Base-by-base conservation (phyloP, 306 rosid species). In the Adenanthera pavonina region DNA sequence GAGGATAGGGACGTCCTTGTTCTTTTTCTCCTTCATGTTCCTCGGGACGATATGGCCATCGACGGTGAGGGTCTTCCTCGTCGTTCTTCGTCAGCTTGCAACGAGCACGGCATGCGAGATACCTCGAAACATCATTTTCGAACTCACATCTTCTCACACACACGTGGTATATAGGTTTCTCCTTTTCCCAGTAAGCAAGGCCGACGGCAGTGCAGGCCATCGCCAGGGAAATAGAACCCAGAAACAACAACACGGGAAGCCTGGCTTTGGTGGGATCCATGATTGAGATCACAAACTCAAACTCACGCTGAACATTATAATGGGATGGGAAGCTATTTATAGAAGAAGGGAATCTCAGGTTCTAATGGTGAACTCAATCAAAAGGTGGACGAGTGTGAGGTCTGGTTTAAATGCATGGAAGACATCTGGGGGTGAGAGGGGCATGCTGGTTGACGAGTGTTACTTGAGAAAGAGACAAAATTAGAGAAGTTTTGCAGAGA, bases 371-470 rank as follows among this genome's bases (percentile, higher is more conserved):
- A 41, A 41, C 30, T 25, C 30, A 25, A 25, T 25, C 30, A 25
- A 30, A 64, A 34, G 20, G 44, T 34, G 13, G 34, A n/a, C 51
- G 34, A 67, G 15, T 19, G 72, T 66, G 11, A n/a, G 14, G 12
- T 15, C 2, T 36, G 47, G 25, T 65, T 65, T 38, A 0, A 36
- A 17, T 65, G 71, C 71, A 36, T 65, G 71, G 25, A 65, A 12
- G 71, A 65, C 71, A 65, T 65, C 38, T 38, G 73, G 73, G 52
- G 52, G 3, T 3, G 4, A 2, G 47, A 65, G 30, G 0, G 2
- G n/a, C 85, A 78, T 81, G 85, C 81, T 36, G n/a, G 1, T 51
- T 83, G 87, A 83, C 89, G 81, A 44, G 87, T 86, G 87, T 83
- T 77, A 3, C 6, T 64, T 14, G 46, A 79, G 65, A 15, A 76